Evolutionary conservation across 2,329 filamentous ascomycete species (phyloP).

Genomic region (Hypoxylon sp.): DNA sequence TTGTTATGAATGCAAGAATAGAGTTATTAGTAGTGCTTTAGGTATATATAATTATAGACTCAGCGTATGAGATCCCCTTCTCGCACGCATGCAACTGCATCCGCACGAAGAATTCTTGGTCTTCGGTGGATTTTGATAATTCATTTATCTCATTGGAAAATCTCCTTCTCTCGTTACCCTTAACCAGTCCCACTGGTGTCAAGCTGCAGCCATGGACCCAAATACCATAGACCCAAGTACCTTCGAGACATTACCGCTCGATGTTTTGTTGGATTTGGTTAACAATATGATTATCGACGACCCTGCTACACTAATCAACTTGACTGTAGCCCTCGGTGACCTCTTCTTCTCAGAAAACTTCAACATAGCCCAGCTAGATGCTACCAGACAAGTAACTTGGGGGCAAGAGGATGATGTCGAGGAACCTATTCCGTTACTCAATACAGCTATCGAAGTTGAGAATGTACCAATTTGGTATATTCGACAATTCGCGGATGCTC

Average conservation of each 20-base stretch:
- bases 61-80: background rate
- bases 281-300: background rate
- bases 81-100: background rate
- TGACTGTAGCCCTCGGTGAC: background rate
- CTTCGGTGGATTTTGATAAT: background rate
- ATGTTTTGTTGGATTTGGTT: background rate
- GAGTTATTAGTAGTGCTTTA: no score
- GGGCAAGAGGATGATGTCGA: background rate
- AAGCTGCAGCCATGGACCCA: background rate
- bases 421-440: background rate
- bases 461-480: background rate
- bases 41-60: background rate
- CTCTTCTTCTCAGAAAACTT: background rate
- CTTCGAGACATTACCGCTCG: background rate
- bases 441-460: background rate
- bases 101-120: background rate
- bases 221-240: no score
- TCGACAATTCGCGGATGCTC: background rate
- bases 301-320: background rate
- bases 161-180: background rate
- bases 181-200: background rate
- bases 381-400: background rate
- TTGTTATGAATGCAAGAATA: no score
- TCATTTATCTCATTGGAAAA: background rate
- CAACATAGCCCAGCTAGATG: background rate